Evolutionary conservation across 352 stramenopile genomes (phyloP), one percentile per base, ranked within the genome.

Genomic region (Globisporangium parvum): DNA sequence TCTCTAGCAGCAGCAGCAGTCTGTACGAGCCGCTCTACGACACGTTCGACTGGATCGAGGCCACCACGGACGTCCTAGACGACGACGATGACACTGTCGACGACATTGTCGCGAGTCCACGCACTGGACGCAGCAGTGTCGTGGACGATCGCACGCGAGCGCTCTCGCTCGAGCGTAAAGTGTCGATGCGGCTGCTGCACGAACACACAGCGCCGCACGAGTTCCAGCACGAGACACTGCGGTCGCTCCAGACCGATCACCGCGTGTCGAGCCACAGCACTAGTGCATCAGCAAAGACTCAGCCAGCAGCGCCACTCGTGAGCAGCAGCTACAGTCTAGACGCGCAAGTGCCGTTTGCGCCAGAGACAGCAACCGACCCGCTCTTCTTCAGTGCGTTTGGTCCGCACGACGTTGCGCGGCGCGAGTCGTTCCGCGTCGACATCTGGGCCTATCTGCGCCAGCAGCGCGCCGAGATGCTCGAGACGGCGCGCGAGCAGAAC

Each of bases 391-490:
- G 77, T 47, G 74, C 69, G 18, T 91, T 87, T 47, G 77, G 70
- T 6, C 73, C 68, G 6, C 55, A 60, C 31, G 66, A 84, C 47
- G 68, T 82, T 11, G 56, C 63, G 3, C 46, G 67, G 26, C 69
- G 66, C 5, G 73, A 86, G 12, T 60, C 52, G 18, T 88, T 91
- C 62, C 70, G 74, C 1, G 60, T 91, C 24, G 76, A 91, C 31
- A 69, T 91, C 39, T 91, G 80, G 80, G 77, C 72, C 5, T 91
- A 88, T 42, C 44, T 86, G 14, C 74, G 77, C 8, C 76, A 83
- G 46, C 80, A 91, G 26, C 68, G 80, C 2, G 66, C 60, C 17
- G 71, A 70, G 35, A 88, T 91, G 80, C 63, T 88, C 20, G 77
- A 85, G 47, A 69, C 61, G 3, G 77, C 80, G 10, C 55, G 83